Evolutionary conservation across 495 filamentous ascomycete genomes (phyloP), one percentile per base, ranked within the genome.

Genomic region (Penicillium psychrofluorescens): DNA sequence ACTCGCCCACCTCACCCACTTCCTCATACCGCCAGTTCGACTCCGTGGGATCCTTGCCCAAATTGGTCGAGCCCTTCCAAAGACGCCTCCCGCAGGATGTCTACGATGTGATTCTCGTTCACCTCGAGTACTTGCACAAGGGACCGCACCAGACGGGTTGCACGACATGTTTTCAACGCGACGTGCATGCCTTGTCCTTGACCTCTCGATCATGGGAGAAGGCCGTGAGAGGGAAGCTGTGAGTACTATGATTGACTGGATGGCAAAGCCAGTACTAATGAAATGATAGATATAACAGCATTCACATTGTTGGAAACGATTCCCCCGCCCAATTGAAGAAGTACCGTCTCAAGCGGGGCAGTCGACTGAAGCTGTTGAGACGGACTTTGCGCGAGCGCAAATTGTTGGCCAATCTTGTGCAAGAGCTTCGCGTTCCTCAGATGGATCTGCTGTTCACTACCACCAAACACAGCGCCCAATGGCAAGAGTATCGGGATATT

Each of bases 101-200:
- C 4, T 80, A 76, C 53, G 69, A 78, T 42, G 74, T 66, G 36
- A 77, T 84, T 28, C 46, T 81, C 8, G 62, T 66, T 32, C 71
- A 76, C 38, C 46, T 84, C 11, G 66, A 75, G 35, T 46, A 51
- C 7, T 41, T 79, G 34, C 77, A 84, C 47, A 68, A 61, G 15
- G 65, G 56, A 2, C 56, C 59, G 12, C 55, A 58, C 28, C 67
- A 67, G 47, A 56, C 54, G 29, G 68, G 71, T 34, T 92, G 88
- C 54, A 72, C 80, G 43, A 86, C 84, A 48, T 90, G 88, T 63
- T 88, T 81, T 62, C 81, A 87, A 68, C 78, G 84, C 40, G 86
- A 92, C 55, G 58, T 90, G 22, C 80, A 78, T 51, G 72, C 77
- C 40, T 70, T 89, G 29, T 78, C 81, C 32, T 53, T 88, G 43